A percentile compares a stretch with the other conserved stretches of the same genome.
Conservation (phyloP, 2,329 filamentous ascomycete genomes). For the Pseudopithomyces maydicus region DNA sequence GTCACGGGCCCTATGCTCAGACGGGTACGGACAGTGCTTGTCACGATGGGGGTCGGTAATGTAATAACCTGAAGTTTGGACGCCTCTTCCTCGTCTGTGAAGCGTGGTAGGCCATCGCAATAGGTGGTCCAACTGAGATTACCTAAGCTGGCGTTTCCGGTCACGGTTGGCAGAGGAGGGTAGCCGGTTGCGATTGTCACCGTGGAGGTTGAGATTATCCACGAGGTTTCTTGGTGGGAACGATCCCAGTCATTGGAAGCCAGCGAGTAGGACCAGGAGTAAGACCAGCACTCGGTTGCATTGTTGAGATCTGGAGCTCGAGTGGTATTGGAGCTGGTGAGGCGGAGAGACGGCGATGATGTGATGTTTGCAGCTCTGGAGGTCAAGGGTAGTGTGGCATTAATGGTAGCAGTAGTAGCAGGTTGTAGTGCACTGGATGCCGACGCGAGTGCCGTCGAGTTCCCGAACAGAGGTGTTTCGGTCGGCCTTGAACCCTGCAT, state of each 20-base stretch:
- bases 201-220: not conserved
- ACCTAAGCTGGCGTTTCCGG: not conserved
- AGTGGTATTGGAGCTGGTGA: not conserved
- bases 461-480: constrained; percentile 3
- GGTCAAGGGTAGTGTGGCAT: not conserved
- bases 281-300: constrained; percentile 10
- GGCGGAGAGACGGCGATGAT: constrained; percentile 1
- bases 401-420: too few species aligned
- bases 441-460: constrained; percentile 1
- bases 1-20: not conserved
- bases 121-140: not conserved
- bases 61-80: not conserved
- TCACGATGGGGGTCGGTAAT: constrained; percentile 4
- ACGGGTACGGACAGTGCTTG: not conserved
- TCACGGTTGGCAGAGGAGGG: not conserved
- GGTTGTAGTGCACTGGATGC: too few species aligned
- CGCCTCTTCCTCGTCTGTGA: not conserved
- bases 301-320: constrained; percentile 10
- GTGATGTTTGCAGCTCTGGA: not conserved
- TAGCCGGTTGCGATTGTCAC: not conserved
- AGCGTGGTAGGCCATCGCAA: constrained; percentile 9
- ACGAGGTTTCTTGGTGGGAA: constrained; percentile 1
- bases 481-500: not conserved
- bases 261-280: constrained; percentile 5
- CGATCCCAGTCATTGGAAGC: not conserved